Conservation (phyloP, 2,329 filamentous ascomycete species). For the Alternaria arbusti region DNA sequence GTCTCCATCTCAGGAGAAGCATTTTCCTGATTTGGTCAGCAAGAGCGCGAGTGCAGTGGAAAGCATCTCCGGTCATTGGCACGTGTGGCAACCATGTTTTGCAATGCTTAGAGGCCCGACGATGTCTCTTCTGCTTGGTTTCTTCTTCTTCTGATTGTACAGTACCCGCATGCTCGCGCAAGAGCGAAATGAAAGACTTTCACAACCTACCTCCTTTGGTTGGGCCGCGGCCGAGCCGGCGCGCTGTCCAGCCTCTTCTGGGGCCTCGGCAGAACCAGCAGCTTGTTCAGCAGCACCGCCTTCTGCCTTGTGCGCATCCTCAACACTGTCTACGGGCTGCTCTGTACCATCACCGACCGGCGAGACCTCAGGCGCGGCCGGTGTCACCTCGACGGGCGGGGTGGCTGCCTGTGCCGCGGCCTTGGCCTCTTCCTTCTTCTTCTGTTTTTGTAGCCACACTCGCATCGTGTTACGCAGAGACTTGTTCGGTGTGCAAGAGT, state of each 20-base stretch:
- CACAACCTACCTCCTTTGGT: slow-evolving; percentile 35
- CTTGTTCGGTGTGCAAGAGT: slow-evolving; percentile 88
- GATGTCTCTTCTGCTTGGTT: neutral
- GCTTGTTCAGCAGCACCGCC: slow-evolving; percentile 13
- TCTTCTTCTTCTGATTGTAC: slow-evolving; percentile 7
- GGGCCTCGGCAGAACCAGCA: slow-evolving; percentile 15
- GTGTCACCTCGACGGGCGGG: slow-evolving; percentile 28
- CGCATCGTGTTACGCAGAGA: slow-evolving; percentile 89
- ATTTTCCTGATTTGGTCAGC: slow-evolving; percentile 27
- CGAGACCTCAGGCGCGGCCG: slow-evolving; percentile 29
- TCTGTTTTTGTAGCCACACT: slow-evolving; percentile 92
- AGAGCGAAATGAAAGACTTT: slow-evolving; percentile 1
- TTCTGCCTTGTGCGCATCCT: slow-evolving; percentile 24
- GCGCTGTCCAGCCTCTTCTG: slow-evolving; percentile 18
- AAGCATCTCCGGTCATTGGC: slow-evolving; percentile 25
- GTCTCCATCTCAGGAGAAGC: slow-evolving; percentile 13
- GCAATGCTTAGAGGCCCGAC: slow-evolving; percentile 23
- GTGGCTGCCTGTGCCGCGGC: slow-evolving; percentile 38
- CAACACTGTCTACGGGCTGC: slow-evolving; percentile 38
- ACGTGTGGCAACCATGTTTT: slow-evolving; percentile 27
- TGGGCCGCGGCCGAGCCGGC: slow-evolving; percentile 25
- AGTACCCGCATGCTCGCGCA: slow-evolving; percentile 5
- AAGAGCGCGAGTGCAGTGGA: slow-evolving; percentile 10
- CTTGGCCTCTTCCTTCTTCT: slow-evolving; percentile 56
- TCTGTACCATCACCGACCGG: slow-evolving; percentile 28